Evolutionary conservation across 768 basidiomycete species (phyloP), one percentile per base, ranked within the genome.

Genomic region (Galerina sulciceps): DNA sequence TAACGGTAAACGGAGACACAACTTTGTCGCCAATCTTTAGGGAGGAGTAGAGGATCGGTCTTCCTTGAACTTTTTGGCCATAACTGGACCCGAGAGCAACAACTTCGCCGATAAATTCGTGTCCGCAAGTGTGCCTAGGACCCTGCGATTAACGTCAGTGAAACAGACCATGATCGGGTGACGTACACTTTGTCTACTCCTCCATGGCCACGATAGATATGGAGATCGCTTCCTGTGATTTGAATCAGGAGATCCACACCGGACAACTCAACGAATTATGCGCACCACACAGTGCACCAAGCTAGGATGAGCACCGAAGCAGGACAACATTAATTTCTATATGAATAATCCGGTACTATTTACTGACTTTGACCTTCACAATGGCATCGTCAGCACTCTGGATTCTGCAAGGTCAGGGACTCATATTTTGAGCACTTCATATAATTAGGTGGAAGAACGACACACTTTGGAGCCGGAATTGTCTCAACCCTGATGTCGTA

Each of bases 1-100:
- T 90, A n/a, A 83, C 80, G 0, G 90, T 90, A 72, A 93, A 93
- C 2, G 92, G 89, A 1, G 90, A 86, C 20, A 93, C 85, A 13
- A 93, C 88, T 65, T 85, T 89, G 68, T 93, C 88, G 5, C 90
- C 91, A 6, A 90, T 71, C 54, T 80, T 83, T 53, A 93, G 78
- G 20, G 75, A 82, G 0, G 85, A 76, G 60, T 93, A 92, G 15
- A 91, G 74, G 22, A 69, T 67, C 1, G 91, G 89, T 46, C 91
- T 78, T 43, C 79, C 84, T 42, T 75, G 61, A 4, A 65, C 71
- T 6, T 73, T 62, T 9, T 58, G 47, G 4, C 75, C 75, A 65
- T 85, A 92, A 64, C 75, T 86, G 20, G 79, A 73, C 37, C 90
- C 91, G 8, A 93, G 80, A 10, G 82, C 81, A 20, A 89, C 74